phyloP scores from a whole-genome alignment of 1,139 yeast species.

The Ogataea hybrid region DNA sequence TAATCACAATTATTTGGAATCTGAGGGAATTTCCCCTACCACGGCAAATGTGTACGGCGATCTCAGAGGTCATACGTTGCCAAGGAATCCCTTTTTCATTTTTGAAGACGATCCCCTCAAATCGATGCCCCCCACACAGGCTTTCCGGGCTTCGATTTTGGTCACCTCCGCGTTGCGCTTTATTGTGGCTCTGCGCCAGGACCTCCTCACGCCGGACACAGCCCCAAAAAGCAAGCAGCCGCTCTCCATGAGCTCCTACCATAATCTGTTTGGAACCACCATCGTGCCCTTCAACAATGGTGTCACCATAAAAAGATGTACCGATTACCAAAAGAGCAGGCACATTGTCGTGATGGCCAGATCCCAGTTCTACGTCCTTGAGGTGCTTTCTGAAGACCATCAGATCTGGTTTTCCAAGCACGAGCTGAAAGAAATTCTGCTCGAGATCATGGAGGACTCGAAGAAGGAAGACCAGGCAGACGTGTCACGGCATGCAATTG shows the following conservation, averaged over 20 bases:
- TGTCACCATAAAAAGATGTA: constrained; percentile 35
- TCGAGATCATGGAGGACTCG: constrained; percentile 48
- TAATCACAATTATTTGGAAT: constrained; percentile 58
- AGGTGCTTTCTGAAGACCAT: constrained; percentile 46
- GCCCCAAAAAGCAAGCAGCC: constrained; percentile 51
- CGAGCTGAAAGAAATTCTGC: constrained; percentile 52
- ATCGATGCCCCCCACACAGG: constrained; percentile 56
- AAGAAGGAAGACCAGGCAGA: constrained; percentile 39
- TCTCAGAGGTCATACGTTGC: constrained; percentile 61
- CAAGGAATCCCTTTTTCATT: constrained; percentile 72
- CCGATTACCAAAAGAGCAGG: constrained; percentile 29
- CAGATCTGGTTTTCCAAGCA: constrained; percentile 51
- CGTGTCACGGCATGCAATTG: constrained; percentile 54
- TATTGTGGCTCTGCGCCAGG: constrained; percentile 54
- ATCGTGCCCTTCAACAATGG: constrained; percentile 53
- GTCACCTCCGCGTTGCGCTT: constrained; percentile 66
- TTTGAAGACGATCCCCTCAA: constrained; percentile 71
- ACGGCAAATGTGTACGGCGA: constrained; percentile 68
- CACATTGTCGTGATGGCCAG: constrained; percentile 59
- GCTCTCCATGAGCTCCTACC: constrained; percentile 65
- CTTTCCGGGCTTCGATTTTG: constrained; percentile 64
- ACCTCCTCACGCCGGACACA: constrained; percentile 53
- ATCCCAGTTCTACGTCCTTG: constrained; percentile 61
- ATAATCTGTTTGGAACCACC: constrained; percentile 65
- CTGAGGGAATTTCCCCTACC: constrained; percentile 51